A percentile compares a stretch with the other conserved stretches of the same genome.
These are phyloP conservation scores for Berberis thunbergii DNA, from an alignment of 164 flowering plant genomes.

Conservation along the genomic window DNA sequence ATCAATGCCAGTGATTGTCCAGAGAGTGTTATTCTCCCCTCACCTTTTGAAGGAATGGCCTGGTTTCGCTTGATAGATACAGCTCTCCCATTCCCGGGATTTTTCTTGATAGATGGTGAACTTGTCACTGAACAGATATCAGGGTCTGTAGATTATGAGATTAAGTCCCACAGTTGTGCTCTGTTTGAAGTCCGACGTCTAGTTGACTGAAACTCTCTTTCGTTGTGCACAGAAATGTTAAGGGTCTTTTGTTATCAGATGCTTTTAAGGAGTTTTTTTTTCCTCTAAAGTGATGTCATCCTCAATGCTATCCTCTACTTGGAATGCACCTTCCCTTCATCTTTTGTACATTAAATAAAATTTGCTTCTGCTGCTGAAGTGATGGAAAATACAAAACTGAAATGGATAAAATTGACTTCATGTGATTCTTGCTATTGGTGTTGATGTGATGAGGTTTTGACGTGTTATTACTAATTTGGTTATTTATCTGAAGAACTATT, in stretches of 20 bases:
- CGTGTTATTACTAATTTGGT: too few relatives aligned
- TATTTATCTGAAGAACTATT: too few relatives aligned
- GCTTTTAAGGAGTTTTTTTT: too few relatives aligned
- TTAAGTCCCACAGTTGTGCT: constrained; percentile 73
- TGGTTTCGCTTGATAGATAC: constrained; percentile 86
- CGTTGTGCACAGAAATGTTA: background rate
- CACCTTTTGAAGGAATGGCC: constrained; percentile 35
- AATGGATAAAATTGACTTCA: too few relatives aligned
- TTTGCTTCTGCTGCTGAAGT: too few relatives aligned
- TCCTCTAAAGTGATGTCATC: too few relatives aligned
- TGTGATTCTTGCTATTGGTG: too few relatives aligned
- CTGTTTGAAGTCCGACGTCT: constrained; percentile 56
- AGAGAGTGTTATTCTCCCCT: constrained; percentile 46
- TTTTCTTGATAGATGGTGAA: constrained; percentile 54
- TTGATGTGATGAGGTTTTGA: too few relatives aligned
- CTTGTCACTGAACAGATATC: constrained; percentile 32
- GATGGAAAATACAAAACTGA: too few relatives aligned
- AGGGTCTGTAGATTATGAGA: constrained; percentile 43
- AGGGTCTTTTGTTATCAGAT: background rate
- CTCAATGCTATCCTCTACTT: too few relatives aligned
- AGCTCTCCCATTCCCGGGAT: constrained; percentile 73
- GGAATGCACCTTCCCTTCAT: too few relatives aligned
- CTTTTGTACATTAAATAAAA: too few relatives aligned
- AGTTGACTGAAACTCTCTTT: constrained; percentile 4
- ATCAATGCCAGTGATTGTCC: constrained; percentile 48